Percentiles rank a stretch among this genome's conserved stretches.
phyloP scores from a whole-genome alignment of 345 rosid genomes.

The Murraya koenigii region DNA sequence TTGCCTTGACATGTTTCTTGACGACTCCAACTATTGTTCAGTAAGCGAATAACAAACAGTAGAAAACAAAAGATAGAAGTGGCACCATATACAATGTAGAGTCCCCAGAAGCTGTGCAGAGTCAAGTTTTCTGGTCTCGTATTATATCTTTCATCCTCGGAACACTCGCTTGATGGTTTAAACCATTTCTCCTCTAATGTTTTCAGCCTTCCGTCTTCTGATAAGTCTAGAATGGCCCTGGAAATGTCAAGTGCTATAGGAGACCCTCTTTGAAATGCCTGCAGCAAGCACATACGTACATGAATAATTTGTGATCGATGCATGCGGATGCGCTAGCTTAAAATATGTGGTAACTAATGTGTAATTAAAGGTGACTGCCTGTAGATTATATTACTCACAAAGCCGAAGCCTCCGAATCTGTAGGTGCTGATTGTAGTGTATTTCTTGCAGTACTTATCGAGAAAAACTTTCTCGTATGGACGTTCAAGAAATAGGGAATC shows the following conservation, averaged over 20 bases:
- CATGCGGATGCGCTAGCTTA: background rate
- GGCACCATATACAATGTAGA: constrained; percentile 31
- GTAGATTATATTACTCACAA: constrained; percentile 29
- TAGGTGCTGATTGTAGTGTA: constrained; percentile 19
- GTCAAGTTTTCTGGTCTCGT: constrained; percentile 25
- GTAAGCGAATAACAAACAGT: constrained; percentile 11
- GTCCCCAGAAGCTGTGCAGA: constrained; percentile 46
- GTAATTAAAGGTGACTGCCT: too few relatives aligned
- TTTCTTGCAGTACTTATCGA: constrained; percentile 27
- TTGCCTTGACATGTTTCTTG: background rate
- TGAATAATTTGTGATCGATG: background rate
- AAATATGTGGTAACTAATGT: too few relatives aligned
- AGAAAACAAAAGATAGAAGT: constrained; percentile 40
- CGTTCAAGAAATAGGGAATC: constrained; percentile 38
- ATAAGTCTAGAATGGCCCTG: constrained; percentile 36
- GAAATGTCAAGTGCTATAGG: constrained; percentile 44
- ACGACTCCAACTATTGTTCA: background rate
- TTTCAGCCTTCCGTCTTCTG: constrained; percentile 37
- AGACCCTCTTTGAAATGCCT: constrained; percentile 56
- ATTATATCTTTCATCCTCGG: constrained; percentile 3
- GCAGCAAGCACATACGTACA: background rate
- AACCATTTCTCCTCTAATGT: constrained; percentile 35
- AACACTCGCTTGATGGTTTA: constrained; percentile 18
- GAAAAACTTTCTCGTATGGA: constrained; percentile 40
- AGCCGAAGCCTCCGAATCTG: constrained; percentile 51